Conservation (phyloP, 805 yeast genomes). For the Scheffersomyces lignosus region DNA sequence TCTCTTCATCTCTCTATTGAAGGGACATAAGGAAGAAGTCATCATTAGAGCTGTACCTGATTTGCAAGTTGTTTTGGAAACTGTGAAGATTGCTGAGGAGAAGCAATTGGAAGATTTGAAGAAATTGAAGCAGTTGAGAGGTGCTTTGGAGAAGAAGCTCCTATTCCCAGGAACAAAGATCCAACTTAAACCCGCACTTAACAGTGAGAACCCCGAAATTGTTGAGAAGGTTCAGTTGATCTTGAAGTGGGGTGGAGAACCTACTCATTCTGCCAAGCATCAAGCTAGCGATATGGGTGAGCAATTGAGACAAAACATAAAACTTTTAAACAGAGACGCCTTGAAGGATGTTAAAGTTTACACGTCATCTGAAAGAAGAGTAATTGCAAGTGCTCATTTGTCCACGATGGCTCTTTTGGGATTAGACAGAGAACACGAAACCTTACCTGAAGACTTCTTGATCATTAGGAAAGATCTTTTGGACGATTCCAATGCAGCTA, state of each 20-base stretch:
- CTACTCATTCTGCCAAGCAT: conserved; percentile 94
- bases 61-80: conserved; percentile 78
- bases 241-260: conserved; percentile 99
- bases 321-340: conserved; percentile 79
- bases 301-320: conserved; percentile 88
- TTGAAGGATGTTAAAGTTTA: conserved; percentile 82
- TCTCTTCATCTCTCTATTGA: conserved; percentile 77
- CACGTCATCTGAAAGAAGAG: conserved; percentile 94
- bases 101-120: conserved; percentile 76
- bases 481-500: conserved; percentile 98
- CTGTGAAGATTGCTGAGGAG: conserved; percentile 79
- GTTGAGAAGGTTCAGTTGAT: conserved; percentile 96
- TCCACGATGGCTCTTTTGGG: conserved; percentile 78
- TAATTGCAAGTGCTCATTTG: conserved; percentile 85
- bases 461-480: conserved; percentile 84
- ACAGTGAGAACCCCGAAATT: conserved; percentile 54
- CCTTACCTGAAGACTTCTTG: conserved; percentile 72
- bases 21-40: conserved; percentile 95
- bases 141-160: conserved; percentile 86
- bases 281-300: conserved; percentile 96
- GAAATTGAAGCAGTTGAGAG: conserved; percentile 72
- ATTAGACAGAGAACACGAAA: conserved; percentile 49
- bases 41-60: conserved; percentile 89
- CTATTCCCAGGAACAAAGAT: conserved; percentile 94
- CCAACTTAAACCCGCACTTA: conserved; percentile 86